Base-by-base conservation (phyloP, 176 grass and related monocot species). In the Cenchrus americanus region DNA sequence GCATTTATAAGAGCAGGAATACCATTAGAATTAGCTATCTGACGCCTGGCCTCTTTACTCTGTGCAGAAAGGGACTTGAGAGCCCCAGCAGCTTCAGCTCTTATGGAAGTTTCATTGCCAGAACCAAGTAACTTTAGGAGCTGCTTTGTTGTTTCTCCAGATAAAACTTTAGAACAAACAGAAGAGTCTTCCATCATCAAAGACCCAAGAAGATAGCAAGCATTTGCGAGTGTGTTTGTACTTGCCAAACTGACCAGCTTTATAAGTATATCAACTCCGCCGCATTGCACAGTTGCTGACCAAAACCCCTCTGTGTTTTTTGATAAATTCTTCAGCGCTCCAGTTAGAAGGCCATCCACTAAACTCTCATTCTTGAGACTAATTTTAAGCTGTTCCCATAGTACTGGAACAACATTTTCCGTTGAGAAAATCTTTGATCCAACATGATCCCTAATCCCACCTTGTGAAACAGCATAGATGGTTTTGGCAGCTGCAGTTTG, bases 1-100 rank as follows among this genome's bases (percentile, higher is more conserved):
- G 97, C 97, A 92, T 99, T 99, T 84, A 99, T 99, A 60, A 99
- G 86, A 89, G 93, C 80, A 81, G 97, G 97, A 66, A 99, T 99
- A 26, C 97, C 97, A 87, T 92, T 96, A 89, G 86, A 92, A 84
- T 89, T 99, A 82, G 91, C 93, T 87, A 99, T 96, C 75, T 99
- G 91, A 63, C 82, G 93, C 43, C 91, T 91, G 75, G 97, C 97
- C 85, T 99, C 97, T 91, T 96, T 99, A 80, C 93, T 94, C 86
- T 96, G 88, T 87, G 89, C 86, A 85, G 97, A 99, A 85, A 99
- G 91, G 61, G 92, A 88, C 83, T 94, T 99, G 55, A 99, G 91
- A 78, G 93, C 82, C 40, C 93, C 93, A 85, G 97, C 97, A 24
- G 97, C 91, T 83, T 99, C 97, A 79, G 93, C 97, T 87, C 97